These are phyloP conservation scores for Ophiostoma sp. DNA, from an alignment of 2,329 filamentous ascomycete genomes.

Conservation along the genomic window DNA sequence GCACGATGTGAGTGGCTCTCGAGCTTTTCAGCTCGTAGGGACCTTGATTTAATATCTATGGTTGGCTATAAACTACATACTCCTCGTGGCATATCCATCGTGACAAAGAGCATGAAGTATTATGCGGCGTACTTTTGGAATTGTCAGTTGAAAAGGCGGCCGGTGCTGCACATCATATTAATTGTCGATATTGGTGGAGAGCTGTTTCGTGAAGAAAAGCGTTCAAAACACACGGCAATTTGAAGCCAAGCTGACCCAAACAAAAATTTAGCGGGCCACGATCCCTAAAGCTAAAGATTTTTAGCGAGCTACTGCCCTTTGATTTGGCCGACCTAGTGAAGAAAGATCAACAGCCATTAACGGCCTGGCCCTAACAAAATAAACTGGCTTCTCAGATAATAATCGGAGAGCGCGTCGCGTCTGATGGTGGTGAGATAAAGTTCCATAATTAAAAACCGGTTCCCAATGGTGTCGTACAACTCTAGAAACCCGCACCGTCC, in stretches of 20 bases:
- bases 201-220: not conserved
- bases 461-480: not conserved
- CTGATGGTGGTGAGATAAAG: not conserved
- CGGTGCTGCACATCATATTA: not conserved
- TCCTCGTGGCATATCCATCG: not conserved
- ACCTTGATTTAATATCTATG: not conserved
- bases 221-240: not conserved
- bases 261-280: not conserved
- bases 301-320: not conserved
- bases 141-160: not conserved
- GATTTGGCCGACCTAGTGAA: not conserved
- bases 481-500: conserved; percentile 2
- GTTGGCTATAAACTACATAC: not conserved
- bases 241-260: not conserved
- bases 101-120: not conserved
- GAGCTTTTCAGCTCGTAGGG: not conserved
- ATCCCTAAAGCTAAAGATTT: not conserved
- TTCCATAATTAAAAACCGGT: not conserved
- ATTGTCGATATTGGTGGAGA: not conserved
- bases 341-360: not conserved
- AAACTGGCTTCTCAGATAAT: not conserved
- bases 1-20: too few relatives aligned
- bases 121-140: not conserved
- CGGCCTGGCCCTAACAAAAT: not conserved
- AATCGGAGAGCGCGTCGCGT: not conserved